These are phyloP conservation scores for Pseudogymnoascus verrucosus DNA, from an alignment of 2,329 filamentous ascomycete species.

Conservation along the genomic window DNA sequence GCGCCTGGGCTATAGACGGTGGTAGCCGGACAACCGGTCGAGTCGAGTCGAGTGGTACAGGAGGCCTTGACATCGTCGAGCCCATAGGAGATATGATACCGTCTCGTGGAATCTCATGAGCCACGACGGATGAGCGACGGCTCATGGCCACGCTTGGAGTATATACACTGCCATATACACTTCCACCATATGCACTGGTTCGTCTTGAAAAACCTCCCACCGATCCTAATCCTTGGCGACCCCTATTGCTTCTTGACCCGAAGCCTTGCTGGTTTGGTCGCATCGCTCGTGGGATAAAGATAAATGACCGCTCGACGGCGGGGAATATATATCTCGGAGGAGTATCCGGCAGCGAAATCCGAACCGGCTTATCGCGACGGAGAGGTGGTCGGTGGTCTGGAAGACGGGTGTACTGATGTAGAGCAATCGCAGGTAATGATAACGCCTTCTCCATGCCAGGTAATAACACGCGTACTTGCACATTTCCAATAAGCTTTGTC, in stretches of 20 bases:
- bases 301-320: conserved; percentile 83
- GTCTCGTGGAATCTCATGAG: conserved; percentile 60
- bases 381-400: conserved; percentile 91
- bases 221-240: conserved; percentile 62
- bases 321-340: conserved; percentile 86
- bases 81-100: conserved; percentile 72
- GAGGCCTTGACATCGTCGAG: conserved; percentile 64
- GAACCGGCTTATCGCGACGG: conserved; percentile 90
- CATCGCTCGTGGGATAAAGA: conserved; percentile 92
- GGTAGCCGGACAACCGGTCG: conserved; percentile 79
- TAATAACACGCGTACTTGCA: conserved; percentile 74
- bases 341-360: conserved; percentile 77
- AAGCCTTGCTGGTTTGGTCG: conserved; percentile 84
- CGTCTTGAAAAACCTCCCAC: conserved; percentile 63
- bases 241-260: conserved; percentile 58
- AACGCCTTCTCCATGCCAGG: conserved; percentile 66
- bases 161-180: conserved; percentile 68
- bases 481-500: conserved; percentile 75
- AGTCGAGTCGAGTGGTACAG: conserved; percentile 50
- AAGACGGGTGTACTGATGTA: conserved; percentile 87
- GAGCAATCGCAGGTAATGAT: conserved; percentile 64
- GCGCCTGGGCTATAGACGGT: conserved; percentile 36
- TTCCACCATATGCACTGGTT: conserved; percentile 72
- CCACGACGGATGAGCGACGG: conserved; percentile 70
- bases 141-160: conserved; percentile 84